phyloP scores from a whole-genome alignment of 2,329 filamentous ascomycete species.

The Tolypocladium sp. region DNA sequence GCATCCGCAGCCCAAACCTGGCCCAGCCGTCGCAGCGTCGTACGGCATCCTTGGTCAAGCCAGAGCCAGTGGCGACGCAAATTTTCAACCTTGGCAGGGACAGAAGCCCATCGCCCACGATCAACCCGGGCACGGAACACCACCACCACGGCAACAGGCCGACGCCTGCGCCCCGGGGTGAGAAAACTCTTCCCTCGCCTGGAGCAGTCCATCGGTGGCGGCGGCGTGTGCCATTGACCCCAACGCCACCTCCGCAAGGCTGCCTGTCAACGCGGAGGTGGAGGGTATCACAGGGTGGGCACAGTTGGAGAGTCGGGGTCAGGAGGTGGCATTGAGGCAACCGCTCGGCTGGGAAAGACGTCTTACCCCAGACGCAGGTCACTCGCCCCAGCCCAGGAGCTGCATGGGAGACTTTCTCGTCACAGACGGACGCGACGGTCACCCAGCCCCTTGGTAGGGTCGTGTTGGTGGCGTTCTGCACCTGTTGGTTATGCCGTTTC shows the following conservation, averaged over 20 bases:
- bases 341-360: not conserved
- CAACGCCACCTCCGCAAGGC: not conserved
- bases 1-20: not conserved
- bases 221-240: not conserved
- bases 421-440: not conserved
- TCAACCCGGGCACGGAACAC: not conserved
- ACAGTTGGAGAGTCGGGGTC: not conserved
- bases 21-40: not conserved
- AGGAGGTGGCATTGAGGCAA: not conserved
- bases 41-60: not conserved
- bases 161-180: not conserved
- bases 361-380: not conserved
- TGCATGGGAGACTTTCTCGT: not conserved
- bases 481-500: not conserved
- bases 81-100: not conserved
- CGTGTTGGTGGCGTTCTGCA: not conserved
- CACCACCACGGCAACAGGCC: not conserved
- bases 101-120: not conserved
- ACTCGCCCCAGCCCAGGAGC: not conserved
- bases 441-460: not conserved
- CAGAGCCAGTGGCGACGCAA: not conserved
- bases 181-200: not conserved
- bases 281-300: not conserved
- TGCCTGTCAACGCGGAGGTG: not conserved
- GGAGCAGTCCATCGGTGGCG: not conserved